phyloP scores from a whole-genome alignment of 2,329 filamentous ascomycete genomes.

The Rhynchosporium agropyri region DNA sequence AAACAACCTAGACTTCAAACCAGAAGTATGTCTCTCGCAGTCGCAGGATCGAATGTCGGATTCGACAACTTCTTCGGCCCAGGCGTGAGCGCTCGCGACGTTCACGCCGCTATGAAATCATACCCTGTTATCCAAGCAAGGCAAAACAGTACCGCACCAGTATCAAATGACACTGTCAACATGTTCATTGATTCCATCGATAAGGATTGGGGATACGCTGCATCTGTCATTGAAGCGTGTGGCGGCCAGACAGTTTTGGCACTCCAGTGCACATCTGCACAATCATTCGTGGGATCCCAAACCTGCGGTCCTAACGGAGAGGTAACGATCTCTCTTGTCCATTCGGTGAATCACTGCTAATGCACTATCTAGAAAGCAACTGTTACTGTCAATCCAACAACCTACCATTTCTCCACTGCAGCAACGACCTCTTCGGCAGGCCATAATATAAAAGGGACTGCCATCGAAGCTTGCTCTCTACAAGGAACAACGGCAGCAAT shows the following conservation, averaged over 20 bases:
- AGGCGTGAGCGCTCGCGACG: constrained; percentile 10
- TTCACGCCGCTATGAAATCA: not conserved
- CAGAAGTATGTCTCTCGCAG: constrained; percentile 19
- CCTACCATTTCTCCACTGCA: constrained; percentile 16
- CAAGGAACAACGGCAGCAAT: constrained; percentile 15
- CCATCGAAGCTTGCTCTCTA: constrained; percentile 13
- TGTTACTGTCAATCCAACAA: constrained; percentile 10
- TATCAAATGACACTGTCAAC: constrained; percentile 13
- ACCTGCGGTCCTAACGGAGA: constrained; percentile 20
- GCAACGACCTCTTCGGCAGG: constrained; percentile 15
- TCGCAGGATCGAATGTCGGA: constrained; percentile 9
- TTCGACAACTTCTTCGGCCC: constrained; percentile 12
- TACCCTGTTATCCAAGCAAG: constrained; percentile 9
- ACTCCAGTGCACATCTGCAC: constrained; percentile 15
- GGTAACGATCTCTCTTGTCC: not conserved
- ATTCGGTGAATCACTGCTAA: not conserved
- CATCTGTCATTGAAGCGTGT: constrained; percentile 17
- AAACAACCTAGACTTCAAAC: not conserved
- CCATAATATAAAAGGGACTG: constrained; percentile 4
- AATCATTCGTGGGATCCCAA: not conserved
- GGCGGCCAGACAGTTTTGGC: constrained; percentile 15
- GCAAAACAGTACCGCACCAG: not conserved
- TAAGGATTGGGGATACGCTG: constrained; percentile 14
- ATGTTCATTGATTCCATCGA: constrained; percentile 21
- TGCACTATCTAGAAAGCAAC: not conserved